Percentiles rank a stretch among this genome's conserved stretches.
Conservation (phyloP, 73 alveolate genomes). For the Breviolum minutum region DNA sequence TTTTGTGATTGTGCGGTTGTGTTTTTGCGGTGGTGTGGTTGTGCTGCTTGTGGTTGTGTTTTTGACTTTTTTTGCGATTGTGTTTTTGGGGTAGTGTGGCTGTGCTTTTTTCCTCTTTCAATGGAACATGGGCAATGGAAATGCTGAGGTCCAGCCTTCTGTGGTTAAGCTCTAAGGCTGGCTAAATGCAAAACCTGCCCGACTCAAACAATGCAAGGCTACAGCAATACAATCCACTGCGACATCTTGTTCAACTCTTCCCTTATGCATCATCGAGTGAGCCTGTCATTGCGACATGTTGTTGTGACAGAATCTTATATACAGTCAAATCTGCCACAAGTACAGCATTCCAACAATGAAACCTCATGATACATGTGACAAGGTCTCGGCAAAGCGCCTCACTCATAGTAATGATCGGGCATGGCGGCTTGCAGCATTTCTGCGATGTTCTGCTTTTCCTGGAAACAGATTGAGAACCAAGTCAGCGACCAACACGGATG, state of each 20-base stretch:
- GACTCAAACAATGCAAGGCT: background rate
- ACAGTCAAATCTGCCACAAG: background rate
- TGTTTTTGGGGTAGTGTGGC: no score
- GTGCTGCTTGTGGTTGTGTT: no score
- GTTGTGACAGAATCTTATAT: no score
- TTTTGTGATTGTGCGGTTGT: no score
- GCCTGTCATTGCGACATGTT: no score
- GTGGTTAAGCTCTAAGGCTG: slow-evolving; percentile 10
- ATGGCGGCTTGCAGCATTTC: slow-evolving; percentile 15
- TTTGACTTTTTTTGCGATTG: no score
- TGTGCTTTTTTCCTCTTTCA: no score
- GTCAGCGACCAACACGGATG: no score
- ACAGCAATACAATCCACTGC: background rate
- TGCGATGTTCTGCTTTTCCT: background rate
- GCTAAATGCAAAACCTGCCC: slow-evolving; percentile 37
- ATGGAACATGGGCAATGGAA: background rate
- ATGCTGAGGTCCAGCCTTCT: background rate
- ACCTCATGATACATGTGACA: no score
- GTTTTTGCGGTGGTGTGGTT: no score
- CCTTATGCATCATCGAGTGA: background rate
- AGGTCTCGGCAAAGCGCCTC: slow-evolving; percentile 29
- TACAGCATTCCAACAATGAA: no score
- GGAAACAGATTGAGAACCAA: no score
- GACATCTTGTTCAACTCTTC: background rate
- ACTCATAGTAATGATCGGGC: slow-evolving; percentile 53